Evolutionary conservation across 1,284 basidiomycete genomes (phyloP).

Genomic region (Ceratobasidium sp.): DNA sequence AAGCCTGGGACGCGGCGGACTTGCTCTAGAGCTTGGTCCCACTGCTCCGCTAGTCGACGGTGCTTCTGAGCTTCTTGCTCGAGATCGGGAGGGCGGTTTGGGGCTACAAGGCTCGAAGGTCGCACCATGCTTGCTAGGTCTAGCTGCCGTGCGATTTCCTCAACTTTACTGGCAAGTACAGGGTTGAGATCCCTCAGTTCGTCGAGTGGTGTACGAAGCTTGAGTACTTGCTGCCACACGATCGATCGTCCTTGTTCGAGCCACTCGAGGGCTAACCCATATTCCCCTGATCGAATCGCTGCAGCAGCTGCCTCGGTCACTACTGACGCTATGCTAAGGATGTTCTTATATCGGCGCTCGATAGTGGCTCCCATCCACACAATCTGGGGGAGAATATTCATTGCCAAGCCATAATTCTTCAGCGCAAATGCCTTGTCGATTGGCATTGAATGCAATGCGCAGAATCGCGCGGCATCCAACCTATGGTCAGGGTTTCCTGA

Average conservation of each 20-base stretch:
- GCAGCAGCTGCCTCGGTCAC: no score
- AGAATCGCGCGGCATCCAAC: neutral
- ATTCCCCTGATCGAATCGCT: no score
- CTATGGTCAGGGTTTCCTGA: no score
- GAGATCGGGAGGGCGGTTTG: neutral
- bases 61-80: neutral
- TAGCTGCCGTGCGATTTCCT: constrained; percentile 30
- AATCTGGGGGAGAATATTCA: no score
- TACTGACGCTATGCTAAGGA: no score
- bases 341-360: no score
- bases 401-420: no score
- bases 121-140: constrained; percentile 53
- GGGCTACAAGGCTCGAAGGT: constrained; percentile 54
- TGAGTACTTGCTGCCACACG: constrained; percentile 50
- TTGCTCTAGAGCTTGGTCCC: neutral
- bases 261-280: constrained; percentile 13
- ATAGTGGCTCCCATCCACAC: no score
- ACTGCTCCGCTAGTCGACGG: constrained; percentile 1
- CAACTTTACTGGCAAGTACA: no score
- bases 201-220: constrained; percentile 54
- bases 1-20: constrained; percentile 20
- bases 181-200: constrained; percentile 52
- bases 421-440: neutral
- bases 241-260: neutral
- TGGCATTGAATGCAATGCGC: neutral